phyloP scores from a whole-genome alignment of 169 alveolate species.

The Eimeria tenella region DNA sequence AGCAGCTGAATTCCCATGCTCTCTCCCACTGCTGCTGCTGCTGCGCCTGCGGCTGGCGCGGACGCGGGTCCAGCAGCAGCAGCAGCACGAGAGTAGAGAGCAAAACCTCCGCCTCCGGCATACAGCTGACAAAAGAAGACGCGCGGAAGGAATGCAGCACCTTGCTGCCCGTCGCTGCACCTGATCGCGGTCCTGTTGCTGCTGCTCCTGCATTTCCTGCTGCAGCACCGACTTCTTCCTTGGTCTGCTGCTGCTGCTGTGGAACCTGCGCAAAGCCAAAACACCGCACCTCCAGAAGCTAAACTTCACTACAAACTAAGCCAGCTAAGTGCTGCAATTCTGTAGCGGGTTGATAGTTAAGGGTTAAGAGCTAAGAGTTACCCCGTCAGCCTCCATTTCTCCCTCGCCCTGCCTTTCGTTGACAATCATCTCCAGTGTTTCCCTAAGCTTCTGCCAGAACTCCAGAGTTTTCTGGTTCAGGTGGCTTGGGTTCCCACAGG shows the following conservation, averaged over 20 bases:
- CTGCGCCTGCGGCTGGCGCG: conserved; percentile 2
- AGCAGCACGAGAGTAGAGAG: conserved; percentile 21
- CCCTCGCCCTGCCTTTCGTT: background rate
- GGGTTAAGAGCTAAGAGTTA: background rate
- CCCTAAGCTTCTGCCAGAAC: conserved; percentile 2
- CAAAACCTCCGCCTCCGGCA: conserved; percentile 34
- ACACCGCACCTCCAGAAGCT: background rate
- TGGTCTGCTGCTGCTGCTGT: conserved; percentile 16
- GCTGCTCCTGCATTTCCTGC: background rate
- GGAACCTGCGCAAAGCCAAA: background rate
- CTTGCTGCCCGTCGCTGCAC: background rate
- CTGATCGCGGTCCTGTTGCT: background rate
- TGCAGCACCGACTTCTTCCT: background rate
- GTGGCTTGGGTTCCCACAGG: background rate
- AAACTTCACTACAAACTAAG: background rate
- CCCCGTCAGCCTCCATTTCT: background rate
- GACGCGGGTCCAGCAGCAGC: conserved; percentile 52
- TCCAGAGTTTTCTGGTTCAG: background rate
- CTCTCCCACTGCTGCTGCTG: conserved; percentile 38
- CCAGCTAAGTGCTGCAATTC: background rate
- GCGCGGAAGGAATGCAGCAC: conserved; percentile 10
- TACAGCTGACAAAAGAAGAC: conserved; percentile 5
- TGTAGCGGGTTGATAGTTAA: background rate
- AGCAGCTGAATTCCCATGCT: conserved; percentile 34
- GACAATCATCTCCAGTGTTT: background rate